phyloP scores from a whole-genome alignment of 768 basidiomycete species.

The Chiua virens region DNA sequence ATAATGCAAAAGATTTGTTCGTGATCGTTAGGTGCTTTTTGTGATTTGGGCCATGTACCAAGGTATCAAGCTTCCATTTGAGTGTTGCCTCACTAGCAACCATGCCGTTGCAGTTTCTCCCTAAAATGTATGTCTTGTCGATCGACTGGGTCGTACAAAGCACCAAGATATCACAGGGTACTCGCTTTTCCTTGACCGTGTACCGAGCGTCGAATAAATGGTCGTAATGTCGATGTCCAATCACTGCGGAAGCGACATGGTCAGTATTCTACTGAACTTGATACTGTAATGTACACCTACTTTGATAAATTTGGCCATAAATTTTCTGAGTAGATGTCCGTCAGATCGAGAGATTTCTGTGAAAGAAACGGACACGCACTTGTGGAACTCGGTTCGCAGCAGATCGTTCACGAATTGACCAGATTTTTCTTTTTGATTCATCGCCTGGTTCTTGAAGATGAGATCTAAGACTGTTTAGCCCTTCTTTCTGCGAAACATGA shows the following conservation, averaged over 20 bases:
- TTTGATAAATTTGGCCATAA: conserved; percentile 92
- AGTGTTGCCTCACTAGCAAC: too few species aligned
- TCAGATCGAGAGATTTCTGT: conserved; percentile 13
- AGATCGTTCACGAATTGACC: conserved; percentile 95
- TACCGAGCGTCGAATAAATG: too few species aligned
- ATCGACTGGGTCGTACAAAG: too few species aligned
- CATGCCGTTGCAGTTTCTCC: too few species aligned
- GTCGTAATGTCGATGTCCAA: too few species aligned
- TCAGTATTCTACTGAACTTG: not conserved
- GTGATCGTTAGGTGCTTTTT: too few species aligned
- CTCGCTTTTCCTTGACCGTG: too few species aligned
- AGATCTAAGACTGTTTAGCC: conserved; percentile 54
- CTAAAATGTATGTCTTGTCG: too few species aligned
- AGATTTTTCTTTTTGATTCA: conserved; percentile 57
- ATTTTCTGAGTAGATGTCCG: conserved; percentile 56
- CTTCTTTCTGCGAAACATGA: not conserved
- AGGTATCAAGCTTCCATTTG: too few species aligned
- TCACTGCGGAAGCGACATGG: conserved; percentile 4
- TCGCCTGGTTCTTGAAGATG: conserved; percentile 98
- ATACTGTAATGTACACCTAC: conserved; percentile 36
- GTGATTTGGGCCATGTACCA: too few species aligned
- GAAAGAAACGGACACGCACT: conserved; percentile 49
- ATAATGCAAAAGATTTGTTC: too few species aligned
- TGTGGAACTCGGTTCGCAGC: conserved; percentile 90
- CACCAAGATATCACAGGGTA: too few species aligned